phyloP scores from a whole-genome alignment of 768 basidiomycete species.

The Auriscalpium orientale region DNA sequence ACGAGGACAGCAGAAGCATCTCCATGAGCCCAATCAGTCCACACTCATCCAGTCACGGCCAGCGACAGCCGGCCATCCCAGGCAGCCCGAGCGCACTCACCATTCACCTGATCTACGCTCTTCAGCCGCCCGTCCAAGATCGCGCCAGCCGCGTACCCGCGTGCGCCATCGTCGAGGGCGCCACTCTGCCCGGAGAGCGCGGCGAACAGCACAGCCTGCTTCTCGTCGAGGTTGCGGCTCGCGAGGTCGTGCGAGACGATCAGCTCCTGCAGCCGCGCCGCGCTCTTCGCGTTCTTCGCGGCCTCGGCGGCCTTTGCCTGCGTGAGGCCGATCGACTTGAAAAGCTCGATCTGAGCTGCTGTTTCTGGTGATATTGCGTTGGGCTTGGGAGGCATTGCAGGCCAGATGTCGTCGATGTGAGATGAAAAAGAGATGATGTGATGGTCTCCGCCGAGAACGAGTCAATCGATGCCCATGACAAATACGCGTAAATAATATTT shows the following conservation, averaged over 20 bases:
- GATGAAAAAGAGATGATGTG: neutral
- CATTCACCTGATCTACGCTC: slow-evolving; percentile 79
- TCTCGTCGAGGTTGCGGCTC: slow-evolving; percentile 58
- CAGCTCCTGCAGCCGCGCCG: slow-evolving; percentile 58
- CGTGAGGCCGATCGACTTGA: slow-evolving; percentile 72
- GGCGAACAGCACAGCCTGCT: slow-evolving; percentile 63
- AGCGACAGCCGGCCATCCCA: neutral
- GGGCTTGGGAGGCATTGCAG: neutral
- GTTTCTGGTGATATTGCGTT: slow-evolving; percentile 23
- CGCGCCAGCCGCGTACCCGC: slow-evolving; percentile 54
- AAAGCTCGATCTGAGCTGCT: slow-evolving; percentile 40
- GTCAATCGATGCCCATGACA: slow-evolving; percentile 1
- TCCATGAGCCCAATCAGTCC: neutral
- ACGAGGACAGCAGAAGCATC: neutral
- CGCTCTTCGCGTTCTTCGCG: slow-evolving; percentile 72
- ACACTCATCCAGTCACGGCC: neutral
- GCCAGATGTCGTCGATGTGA: neutral
- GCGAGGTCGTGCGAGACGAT: slow-evolving; percentile 49
- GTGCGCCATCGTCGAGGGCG: slow-evolving; percentile 55
- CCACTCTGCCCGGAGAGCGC: slow-evolving; percentile 55
- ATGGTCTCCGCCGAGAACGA: neutral
- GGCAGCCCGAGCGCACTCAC: slow-evolving; percentile 34
- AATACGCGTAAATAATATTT: neutral
- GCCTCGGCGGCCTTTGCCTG: slow-evolving; percentile 76
- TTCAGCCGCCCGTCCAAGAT: slow-evolving; percentile 71